These are phyloP conservation scores for Pinguiococcus pyrenoidosus DNA, from an alignment of 108 stramenopile species.

Conservation along the genomic window DNA sequence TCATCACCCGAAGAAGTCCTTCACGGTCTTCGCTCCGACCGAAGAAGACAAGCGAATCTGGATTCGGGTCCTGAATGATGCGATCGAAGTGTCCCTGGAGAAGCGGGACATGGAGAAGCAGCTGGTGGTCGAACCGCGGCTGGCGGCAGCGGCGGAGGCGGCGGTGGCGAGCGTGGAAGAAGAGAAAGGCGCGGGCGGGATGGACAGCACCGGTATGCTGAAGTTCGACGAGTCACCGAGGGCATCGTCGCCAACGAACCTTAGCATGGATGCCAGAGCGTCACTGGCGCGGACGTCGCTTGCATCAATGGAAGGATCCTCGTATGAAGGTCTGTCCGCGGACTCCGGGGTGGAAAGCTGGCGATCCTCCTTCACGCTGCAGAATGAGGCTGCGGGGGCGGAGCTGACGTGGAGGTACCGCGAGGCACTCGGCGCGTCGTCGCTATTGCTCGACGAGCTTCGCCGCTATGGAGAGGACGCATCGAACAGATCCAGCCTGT, in stretches of 20 bases:
- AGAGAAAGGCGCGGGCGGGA: background rate
- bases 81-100: constrained; percentile 23
- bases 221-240: background rate
- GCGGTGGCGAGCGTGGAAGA: background rate
- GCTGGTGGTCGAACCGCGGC: background rate
- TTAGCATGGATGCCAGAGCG: too few relatives aligned
- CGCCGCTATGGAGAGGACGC: constrained; percentile 10
- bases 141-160: background rate
- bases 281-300: too few relatives aligned
- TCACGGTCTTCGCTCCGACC: constrained; percentile 52
- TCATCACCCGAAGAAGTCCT: constrained; percentile 77
- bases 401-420: constrained; percentile 3
- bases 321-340: too few relatives aligned
- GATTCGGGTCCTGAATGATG: constrained; percentile 41
- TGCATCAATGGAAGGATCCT: too few relatives aligned
- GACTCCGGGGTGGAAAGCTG: background rate
- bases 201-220: too few relatives aligned
- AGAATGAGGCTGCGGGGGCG: constrained; percentile 1
- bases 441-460: constrained; percentile 6
- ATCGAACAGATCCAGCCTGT: too few relatives aligned
- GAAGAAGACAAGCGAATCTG: constrained; percentile 41
- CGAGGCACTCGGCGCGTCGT: constrained; percentile 1
- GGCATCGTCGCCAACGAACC: background rate
- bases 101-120: constrained; percentile 1
- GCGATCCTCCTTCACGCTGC: constrained; percentile 2